Base-by-base conservation (phyloP, 495 filamentous ascomycete genomes). In the Xylaria cubensis region DNA sequence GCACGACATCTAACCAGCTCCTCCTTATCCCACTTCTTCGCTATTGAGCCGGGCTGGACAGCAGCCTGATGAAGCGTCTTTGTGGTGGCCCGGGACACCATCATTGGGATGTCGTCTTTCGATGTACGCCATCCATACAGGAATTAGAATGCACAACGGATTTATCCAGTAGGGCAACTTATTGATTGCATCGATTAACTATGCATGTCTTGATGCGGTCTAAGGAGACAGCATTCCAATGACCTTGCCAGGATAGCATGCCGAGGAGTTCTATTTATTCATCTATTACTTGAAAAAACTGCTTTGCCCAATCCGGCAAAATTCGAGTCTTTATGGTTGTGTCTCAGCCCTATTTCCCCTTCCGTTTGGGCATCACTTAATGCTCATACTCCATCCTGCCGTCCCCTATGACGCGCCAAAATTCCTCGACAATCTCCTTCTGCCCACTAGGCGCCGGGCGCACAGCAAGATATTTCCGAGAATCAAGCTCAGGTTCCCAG, bases 401-500 rank as follows among this genome's bases (percentile, higher is more conserved):
- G 34, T 84, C 75, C 1, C 89, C 84, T 55, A 87, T 63, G 19
- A 79, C 77, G n/a, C 55, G 41, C 94, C 94, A 97, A 74, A 97
- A 93, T 82, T 97, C 93, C 80, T 94, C 88, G 1, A 96, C 87
- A 17, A 97, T 76, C 80, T 90, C 88, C 82, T 87, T 90, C 82
- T 95, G 92, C 17, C 93, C 93, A 66, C 80, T 80, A 5, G 88
- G 83, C 39, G 85, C 88, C 1, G 84, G 90, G 64, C 94, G 84
- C 15, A 97, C 88, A 32, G 93, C 94, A 71, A 97, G 81, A 80
- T 97, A 97, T 69, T 88, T 86, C 67, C 95, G 86, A 48, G 87
- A 89, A 78, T 97, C 94, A n/a, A 98, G 75, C 66, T 77, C 81
- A 6, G 91, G 84, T 48, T 92, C 84, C 94, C 93, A 96, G 72